Percentiles rank a stretch among this genome's conserved stretches.
phyloP scores from a whole-genome alignment of 768 basidiomycete species.

The Agrocybe praecox region DNA sequence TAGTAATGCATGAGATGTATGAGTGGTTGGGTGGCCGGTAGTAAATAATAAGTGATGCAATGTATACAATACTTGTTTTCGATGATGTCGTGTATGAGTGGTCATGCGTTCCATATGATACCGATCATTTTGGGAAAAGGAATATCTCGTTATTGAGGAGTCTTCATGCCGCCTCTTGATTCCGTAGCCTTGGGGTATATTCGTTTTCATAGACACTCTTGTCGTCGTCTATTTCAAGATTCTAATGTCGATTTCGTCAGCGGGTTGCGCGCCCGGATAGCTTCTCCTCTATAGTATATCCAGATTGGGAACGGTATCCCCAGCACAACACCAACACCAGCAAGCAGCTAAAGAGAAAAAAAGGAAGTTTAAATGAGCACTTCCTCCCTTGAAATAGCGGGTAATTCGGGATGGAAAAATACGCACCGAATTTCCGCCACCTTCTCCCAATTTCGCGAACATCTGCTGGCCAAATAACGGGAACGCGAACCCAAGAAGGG shows the following conservation, averaged over 20 bases:
- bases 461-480: conserved; percentile 61
- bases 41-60: too few relatives aligned
- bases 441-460: conserved; percentile 62
- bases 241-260: conserved; percentile 24
- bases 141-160: too few relatives aligned
- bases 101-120: too few relatives aligned
- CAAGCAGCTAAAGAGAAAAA: conserved; percentile 43
- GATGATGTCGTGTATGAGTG: too few relatives aligned
- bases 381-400: not conserved
- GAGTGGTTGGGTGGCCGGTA: too few relatives aligned
- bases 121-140: too few relatives aligned
- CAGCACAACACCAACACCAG: conserved; percentile 56
- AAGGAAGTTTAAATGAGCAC: not conserved
- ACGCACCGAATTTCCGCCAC: conserved; percentile 67
- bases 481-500: conserved; percentile 48
- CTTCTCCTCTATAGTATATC: conserved; percentile 70
- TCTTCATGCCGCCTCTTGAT: too few relatives aligned
- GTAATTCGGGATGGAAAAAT: not conserved
- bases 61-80: too few relatives aligned
- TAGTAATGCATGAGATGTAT: too few relatives aligned
- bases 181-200: too few relatives aligned
- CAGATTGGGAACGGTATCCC: conserved; percentile 78
- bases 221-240: not conserved
- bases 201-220: too few relatives aligned
- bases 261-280: conserved; percentile 31